These are phyloP conservation scores for Striga asiatica DNA, from an alignment of 257 asterid genomes.

Conservation along the genomic window DNA sequence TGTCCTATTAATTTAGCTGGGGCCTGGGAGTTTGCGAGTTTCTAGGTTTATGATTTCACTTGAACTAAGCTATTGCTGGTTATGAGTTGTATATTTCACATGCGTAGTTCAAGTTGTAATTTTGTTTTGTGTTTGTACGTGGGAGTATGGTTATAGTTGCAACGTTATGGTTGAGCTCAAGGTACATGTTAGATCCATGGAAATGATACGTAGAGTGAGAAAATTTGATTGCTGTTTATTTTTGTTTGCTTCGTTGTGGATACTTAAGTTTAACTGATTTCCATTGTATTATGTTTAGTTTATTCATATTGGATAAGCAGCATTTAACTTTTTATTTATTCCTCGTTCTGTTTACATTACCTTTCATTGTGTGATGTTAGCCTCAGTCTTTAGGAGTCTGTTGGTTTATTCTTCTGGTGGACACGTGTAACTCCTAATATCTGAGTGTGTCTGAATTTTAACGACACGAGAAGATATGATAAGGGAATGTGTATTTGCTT, in stretches of 20 bases:
- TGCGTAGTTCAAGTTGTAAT: neutral
- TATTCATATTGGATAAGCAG: too few relatives aligned
- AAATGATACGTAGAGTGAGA: neutral
- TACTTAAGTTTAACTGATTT: too few relatives aligned
- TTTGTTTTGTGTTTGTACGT: neutral
- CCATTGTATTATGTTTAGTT: neutral
- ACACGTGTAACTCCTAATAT: neutral
- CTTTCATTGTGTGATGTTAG: neutral
- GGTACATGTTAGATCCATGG: neutral
- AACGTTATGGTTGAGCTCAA: neutral
- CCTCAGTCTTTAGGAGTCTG: neutral
- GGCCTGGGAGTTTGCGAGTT: neutral
- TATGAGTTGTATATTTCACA: neutral
- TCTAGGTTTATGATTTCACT: too few relatives aligned
- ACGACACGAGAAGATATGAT: neutral
- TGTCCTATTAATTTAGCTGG: neutral
- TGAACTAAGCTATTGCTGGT: neutral
- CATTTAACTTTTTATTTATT: neutral
- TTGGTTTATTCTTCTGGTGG: neutral
- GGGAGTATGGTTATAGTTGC: neutral
- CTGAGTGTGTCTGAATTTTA: neutral
- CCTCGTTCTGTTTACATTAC: neutral
- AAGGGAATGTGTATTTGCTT: neutral
- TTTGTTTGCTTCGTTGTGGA: too few relatives aligned
- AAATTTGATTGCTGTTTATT: neutral